Conservation (phyloP, 2,329 filamentous ascomycete genomes). For the Akanthomyces uredinophilus region DNA sequence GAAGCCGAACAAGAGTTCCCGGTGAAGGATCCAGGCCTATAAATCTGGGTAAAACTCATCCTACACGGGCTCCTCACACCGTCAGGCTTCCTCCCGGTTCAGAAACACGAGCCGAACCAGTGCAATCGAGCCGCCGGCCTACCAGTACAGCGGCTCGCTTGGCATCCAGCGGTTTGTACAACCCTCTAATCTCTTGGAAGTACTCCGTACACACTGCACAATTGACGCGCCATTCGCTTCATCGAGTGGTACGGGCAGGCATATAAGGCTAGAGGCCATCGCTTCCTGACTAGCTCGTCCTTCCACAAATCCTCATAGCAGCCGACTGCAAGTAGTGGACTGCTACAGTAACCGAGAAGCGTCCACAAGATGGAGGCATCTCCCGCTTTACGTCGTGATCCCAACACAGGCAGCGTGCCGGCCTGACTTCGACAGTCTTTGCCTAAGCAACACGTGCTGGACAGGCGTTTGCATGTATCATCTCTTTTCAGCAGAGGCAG, state of each 20-base stretch:
- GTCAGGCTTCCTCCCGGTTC: background rate
- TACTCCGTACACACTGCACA: background rate
- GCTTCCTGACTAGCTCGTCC: background rate
- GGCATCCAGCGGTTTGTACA: background rate
- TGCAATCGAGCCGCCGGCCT: constrained; percentile 4
- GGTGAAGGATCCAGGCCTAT: background rate
- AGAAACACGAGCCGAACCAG: background rate
- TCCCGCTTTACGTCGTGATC: too few species aligned
- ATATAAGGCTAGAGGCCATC: background rate
- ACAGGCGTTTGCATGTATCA: background rate
- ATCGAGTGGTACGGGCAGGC: background rate
- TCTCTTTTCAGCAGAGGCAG: background rate
- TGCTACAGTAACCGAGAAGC: background rate
- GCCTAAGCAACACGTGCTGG: background rate
- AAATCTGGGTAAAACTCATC: background rate
- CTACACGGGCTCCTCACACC: background rate
- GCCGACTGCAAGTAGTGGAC: background rate
- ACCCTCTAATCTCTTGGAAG: background rate
- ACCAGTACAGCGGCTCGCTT: constrained; percentile 10
- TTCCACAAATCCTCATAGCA: background rate
- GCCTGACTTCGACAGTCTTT: background rate
- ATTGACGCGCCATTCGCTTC: background rate
- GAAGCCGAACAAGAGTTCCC: background rate
- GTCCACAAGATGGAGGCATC: too few species aligned
- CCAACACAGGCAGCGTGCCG: background rate